Conservation (phyloP, 768 basidiomycete species). For the Boletus eberwhitei region DNA sequence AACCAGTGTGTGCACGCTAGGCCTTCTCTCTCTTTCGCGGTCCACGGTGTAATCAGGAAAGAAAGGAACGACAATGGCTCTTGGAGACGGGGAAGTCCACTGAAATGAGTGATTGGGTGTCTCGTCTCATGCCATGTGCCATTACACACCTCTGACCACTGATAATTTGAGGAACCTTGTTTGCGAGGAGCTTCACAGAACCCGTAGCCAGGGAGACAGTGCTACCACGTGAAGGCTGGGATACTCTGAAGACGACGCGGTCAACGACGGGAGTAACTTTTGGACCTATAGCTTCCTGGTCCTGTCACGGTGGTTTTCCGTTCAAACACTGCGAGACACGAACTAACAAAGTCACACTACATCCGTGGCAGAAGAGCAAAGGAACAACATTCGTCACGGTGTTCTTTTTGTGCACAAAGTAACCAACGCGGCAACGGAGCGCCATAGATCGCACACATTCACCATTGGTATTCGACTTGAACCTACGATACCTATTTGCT, state of each 20-base stretch:
- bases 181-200: conserved; percentile 53
- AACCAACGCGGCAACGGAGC: no score
- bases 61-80: conserved; percentile 28
- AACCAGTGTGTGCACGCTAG: conserved; percentile 19
- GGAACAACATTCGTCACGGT: no score
- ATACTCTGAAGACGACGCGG: conserved; percentile 33
- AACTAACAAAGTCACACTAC: no score
- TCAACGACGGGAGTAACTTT: conserved; percentile 54
- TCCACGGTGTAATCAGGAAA: conserved; percentile 17
- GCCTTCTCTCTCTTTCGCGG: conserved; percentile 20
- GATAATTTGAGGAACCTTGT: conserved; percentile 34
- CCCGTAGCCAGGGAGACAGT: conserved; percentile 52
- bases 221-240: conserved; percentile 62
- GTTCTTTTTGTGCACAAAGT: no score
- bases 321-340: no score
- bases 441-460: no score
- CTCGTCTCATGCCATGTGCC: background rate
- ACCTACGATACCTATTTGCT: no score
- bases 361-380: no score
- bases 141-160: background rate
- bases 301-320: conserved; percentile 32
- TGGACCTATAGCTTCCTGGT: conserved; percentile 48
- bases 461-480: no score
- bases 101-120: no score
- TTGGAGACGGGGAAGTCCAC: no score